phyloP scores from a whole-genome alignment of 305 asterid genomes.

The Solanum hybrid region DNA sequence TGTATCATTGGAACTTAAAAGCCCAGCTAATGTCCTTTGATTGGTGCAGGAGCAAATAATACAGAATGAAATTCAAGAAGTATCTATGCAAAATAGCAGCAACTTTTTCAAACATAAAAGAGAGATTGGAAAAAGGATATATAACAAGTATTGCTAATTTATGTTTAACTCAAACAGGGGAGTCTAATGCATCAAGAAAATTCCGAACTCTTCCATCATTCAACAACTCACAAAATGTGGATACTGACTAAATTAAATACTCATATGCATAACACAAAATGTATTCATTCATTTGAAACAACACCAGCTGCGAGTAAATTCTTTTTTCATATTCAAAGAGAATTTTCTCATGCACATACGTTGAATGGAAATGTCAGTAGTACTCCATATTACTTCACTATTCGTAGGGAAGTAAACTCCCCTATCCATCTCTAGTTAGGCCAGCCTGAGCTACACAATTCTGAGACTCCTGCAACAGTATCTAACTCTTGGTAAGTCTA shows the following conservation, averaged over 20 bases:
- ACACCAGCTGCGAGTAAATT: not conserved
- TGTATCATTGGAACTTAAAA: not conserved
- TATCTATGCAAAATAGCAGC: not conserved
- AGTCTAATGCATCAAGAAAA: constrained; percentile 1
- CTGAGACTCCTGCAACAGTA: not conserved
- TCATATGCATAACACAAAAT: not conserved
- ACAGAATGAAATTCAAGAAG: constrained; percentile 34
- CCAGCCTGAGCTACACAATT: not conserved
- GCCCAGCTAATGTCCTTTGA: not conserved
- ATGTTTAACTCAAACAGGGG: not conserved
- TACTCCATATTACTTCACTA: not conserved
- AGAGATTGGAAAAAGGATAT: not conserved
- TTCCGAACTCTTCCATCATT: not conserved
- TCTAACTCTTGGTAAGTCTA: not conserved
- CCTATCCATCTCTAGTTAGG: not conserved
- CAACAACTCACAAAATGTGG: not conserved
- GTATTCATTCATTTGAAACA: not conserved
- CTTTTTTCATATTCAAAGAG: not conserved
- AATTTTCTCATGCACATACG: not conserved
- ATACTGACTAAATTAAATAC: not conserved
- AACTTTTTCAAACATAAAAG: not conserved
- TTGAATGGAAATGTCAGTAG: not conserved
- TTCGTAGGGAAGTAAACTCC: not conserved
- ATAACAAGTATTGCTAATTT: not conserved
- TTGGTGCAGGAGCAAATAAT: constrained; percentile 29